Evolutionary conservation across 371 early-diverging fungal species (phyloP), one percentile per base, ranked within the genome.

Genomic region (Haplosporangium sp.): DNA sequence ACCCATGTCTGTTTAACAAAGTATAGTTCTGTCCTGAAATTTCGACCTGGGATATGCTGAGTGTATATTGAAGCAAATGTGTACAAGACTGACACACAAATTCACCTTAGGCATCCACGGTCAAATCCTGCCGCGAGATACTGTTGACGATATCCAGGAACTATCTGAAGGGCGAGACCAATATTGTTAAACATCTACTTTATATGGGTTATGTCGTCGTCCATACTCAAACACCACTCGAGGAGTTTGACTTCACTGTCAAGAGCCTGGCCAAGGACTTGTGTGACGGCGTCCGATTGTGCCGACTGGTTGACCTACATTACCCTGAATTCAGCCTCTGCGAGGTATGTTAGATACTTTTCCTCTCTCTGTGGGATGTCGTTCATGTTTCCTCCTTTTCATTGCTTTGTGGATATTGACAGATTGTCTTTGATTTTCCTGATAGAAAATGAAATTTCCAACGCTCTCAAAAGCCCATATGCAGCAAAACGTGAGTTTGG

Each of bases 1-100:
- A 82, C 45, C 82, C 82, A 41, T 82, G 82, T 37, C 47, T 82
- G 9, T 82, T 82, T 67, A 71, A 69, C 46, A 80, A 75, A 70
- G 75, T 80, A 70, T 20, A 40, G 20, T 10, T 20, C 18, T 21
- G 36, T 4, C 4, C 16, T 36, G 43, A n/a, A n/a, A n/a, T n/a
- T n/a, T 56, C 42, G 3, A 50, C n/a, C 9, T 5, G 12, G 4
- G 38, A 14, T 37, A 13, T 55, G 8, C 10, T 36, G 10, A 16
- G 10, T 37, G 40, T 48, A 3, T 52, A 11, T 36, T 29, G 29
- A 29, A 29, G 29, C 29, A 29, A 2, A 29, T 29, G 4, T 29
- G 29, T 29, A 29, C 29, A 29, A 29, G 29, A 4, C 29, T 29
- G 29, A 29, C 29, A 29, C 29, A 29, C 29, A 29, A 29, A 36